Evolutionary conservation across 768 basidiomycete species (phyloP), one percentile per base, ranked within the genome.

Genomic region (Boletus subparvulus): DNA sequence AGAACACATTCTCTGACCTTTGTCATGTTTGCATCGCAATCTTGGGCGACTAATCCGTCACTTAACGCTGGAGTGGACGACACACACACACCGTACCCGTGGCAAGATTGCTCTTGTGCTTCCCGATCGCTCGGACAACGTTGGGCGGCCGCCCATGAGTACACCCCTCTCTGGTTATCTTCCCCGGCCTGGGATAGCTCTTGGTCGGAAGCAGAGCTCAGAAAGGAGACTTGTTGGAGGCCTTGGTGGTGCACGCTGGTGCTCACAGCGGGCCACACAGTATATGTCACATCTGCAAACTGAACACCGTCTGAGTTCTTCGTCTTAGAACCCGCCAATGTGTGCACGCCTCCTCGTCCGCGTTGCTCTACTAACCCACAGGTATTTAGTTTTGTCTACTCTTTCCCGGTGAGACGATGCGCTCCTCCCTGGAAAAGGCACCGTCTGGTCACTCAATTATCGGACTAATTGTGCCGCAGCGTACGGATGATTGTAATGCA

Each of bases 381-480:
- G 10, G 17, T 50, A 33, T 58, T 14, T 62, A 91, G 88, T 87
- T 84, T 67, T 81, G 83, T 1, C 68, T 90, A n/a, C 72, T 91
- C 21, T 90, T 91, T 68, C 84, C 87, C 8, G 88, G 87, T n/a
- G 88, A 90, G 71, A 78, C 81, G 13, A 71, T 83, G 26, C 71
- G 69, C 3, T 54, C 71, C 19, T 43, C 67, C 21, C 80, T 4
- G 74, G 79, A 10, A 90, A 87, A 68, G 82, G 88, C 52, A 85
- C 85, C 6, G 75, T 90, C 21, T 91, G 86, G 88, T 87, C 86
- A n/a, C 73, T 90, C 50, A 82, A 86, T 65, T 82, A 86, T 62
- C 83, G 87, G 45, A 77, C 81, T 8, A 24, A 65, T 40, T 14
- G 11, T 45, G 13, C 43, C 24, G 21, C 54, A 91, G 89, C 63